Base-by-base conservation (phyloP, 1,284 basidiomycete species). In the Hemileia vastatrix region DNA sequence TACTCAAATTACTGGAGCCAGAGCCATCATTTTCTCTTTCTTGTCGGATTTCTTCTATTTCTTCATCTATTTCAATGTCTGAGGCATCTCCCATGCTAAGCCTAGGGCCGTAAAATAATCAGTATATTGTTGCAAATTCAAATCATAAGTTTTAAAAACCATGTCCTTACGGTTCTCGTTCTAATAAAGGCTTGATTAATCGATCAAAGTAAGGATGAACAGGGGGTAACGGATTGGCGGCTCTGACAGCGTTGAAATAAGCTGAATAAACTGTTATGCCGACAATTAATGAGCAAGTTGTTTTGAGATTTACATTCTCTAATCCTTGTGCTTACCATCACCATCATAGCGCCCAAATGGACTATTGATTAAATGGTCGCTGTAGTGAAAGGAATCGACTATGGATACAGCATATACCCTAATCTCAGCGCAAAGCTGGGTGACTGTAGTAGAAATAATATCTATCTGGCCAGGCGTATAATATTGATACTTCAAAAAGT, bases 361-460 rank as follows among this genome's bases (percentile, higher is more conserved):
- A 52, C 80, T 80, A 76, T 83, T 83, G 76, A 82, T 76, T 63
- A 82, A 78, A 75, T 82, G 81, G 72, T 82, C 81, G 49, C 77
- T 77, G 33, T 80, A 77, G 11, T 78, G 78, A 68, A 82, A 83
- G 36, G 79, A 75, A 74, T 56, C 56, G 21, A 54, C 31, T 19
- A 54, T 33, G 32, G 61, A 54, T 15, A 57, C 51, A 47, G 81
- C 80, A 48, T 78, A 77, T 57, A 72, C 71, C 47, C 81, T 75
- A 52, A 80, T 71, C 58, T 78, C 75, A 36, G 76, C 74, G 68
- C 81, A 83, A 50, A 80, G 74, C 24, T 74, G 75, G 61, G 79
- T 78, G 8, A 82, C 80, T 64, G 71, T 65, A 8, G 67, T 69
- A 62, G 78, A 76, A 1, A 80, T 76, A 54, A 71, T 71, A 72